Base-by-base conservation (phyloP, 148 eudicot species). In the Bassia scoparia region DNA sequence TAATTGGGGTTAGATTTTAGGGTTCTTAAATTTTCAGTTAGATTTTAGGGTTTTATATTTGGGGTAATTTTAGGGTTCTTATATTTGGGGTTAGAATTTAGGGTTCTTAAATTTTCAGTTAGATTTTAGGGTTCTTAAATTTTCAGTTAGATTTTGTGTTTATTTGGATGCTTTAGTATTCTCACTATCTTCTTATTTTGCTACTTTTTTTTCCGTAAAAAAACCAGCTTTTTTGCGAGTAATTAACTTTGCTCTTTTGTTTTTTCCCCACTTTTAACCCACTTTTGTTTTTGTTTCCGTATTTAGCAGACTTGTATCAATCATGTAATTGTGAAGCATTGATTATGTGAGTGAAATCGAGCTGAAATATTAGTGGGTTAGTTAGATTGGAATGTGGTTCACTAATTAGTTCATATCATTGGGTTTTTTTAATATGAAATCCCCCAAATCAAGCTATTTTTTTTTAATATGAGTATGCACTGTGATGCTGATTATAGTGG, bases 171-270 rank as follows among this genome's bases (percentile, higher is more conserved):
- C 46, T 41, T 41, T 41, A 8, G 43, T 37, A 37, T 37, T 37
- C 9, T 37, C 43, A 8, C 10, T 5, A 41, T 6, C 46, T 41
- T 41, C 11, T 41, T 41, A 41, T 41, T 41, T 41, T 41, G 20
- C 37, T 60, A 46, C 60, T 54, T 46, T 55, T 37, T n/a, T n/a
- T n/a, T n/a, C 44, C 44, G 11, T 77, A 38, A 27, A 15, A 30
- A 48, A 46, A 72, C 59, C 67, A 78, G 76, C 81, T 78, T 78
- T 78, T 72, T 6, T 56, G 17, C 37, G 6, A 56, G 33, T 13
- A 68, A 21, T 44, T 66, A 7, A 41, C 44, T 78, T 72, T 56
- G 0, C 35, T 24, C 44, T 46, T 23, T 29, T 26, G 24, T 52
- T 5, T 14, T 26, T 27, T 53, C 46, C 12, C 46, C 46, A 41